These are phyloP conservation scores for Auriscalpium vulgare DNA, from an alignment of 768 basidiomycete genomes.

Conservation along the genomic window DNA sequence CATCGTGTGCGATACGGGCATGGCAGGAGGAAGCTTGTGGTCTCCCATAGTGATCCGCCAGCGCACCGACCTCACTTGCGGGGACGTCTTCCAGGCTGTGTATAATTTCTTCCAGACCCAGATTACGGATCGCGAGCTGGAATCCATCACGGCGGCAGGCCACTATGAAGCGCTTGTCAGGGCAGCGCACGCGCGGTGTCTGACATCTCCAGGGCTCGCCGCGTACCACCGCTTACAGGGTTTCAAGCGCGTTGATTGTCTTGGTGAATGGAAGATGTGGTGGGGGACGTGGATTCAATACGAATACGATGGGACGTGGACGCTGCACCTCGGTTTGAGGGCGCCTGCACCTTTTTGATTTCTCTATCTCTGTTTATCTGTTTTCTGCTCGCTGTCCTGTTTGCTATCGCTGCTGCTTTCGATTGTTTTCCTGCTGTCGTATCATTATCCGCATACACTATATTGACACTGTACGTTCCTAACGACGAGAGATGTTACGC, in stretches of 20 bases:
- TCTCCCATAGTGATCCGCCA: slow-evolving; percentile 6
- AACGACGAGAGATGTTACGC: too few relatives aligned
- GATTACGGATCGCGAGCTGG: slow-evolving; percentile 2
- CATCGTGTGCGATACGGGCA: slow-evolving; percentile 2
- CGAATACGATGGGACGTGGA: slow-evolving; percentile 6
- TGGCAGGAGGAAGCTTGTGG: slow-evolving; percentile 3
- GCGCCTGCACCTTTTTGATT: not conserved
- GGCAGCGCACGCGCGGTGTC: slow-evolving; percentile 6
- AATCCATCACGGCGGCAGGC: not conserved
- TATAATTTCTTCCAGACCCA: slow-evolving; percentile 11
- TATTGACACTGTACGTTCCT: too few relatives aligned
- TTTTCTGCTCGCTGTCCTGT: not conserved
- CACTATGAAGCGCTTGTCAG: slow-evolving; percentile 1
- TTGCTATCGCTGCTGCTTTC: not conserved
- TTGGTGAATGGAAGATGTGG: slow-evolving; percentile 6
- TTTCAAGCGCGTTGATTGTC: slow-evolving; percentile 11
- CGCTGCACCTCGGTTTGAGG: slow-evolving; percentile 4
- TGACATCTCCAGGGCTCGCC: slow-evolving; percentile 1
- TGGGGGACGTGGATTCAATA: slow-evolving; percentile 7
- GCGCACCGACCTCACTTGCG: not conserved
- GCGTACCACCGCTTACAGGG: slow-evolving; percentile 11
- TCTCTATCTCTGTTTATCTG: not conserved
- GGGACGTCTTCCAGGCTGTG: slow-evolving; percentile 13
- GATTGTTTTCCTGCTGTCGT: too few relatives aligned
- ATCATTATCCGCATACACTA: too few relatives aligned